phyloP scores from a whole-genome alignment of 2,329 filamentous ascomycete species.

The Ophiostoma populinum region DNA sequence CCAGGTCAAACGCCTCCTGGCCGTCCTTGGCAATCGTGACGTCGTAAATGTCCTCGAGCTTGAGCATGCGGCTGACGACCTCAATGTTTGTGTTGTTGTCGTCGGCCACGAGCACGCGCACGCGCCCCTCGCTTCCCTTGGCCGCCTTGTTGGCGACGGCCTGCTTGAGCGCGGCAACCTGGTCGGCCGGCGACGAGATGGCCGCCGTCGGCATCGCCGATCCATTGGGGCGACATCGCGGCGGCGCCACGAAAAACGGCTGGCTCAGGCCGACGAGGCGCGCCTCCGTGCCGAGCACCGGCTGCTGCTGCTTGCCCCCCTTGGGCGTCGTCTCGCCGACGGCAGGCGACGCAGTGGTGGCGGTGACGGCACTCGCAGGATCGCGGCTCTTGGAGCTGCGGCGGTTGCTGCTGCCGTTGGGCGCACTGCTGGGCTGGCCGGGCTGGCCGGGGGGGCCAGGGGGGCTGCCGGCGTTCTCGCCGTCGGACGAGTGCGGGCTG shows the following conservation, averaged over 20 bases:
- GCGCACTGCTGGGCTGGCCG: no score
- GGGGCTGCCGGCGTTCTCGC: slow-evolving; percentile 18
- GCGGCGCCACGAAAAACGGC: slow-evolving; percentile 52
- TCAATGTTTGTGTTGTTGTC: slow-evolving; percentile 41
- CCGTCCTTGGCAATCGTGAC: slow-evolving; percentile 77
- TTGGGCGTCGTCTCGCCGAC: slow-evolving; percentile 10
- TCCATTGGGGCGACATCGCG: no score
- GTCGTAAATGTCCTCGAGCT: slow-evolving; percentile 67
- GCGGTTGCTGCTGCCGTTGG: no score
- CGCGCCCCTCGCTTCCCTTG: slow-evolving; percentile 35
- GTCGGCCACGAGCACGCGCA: slow-evolving; percentile 76
- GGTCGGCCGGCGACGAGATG: slow-evolving; percentile 26
- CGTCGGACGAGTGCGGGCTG: slow-evolving; percentile 27
- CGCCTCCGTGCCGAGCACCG: slow-evolving; percentile 48
- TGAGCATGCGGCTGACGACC: slow-evolving; percentile 45
- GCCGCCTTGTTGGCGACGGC: slow-evolving; percentile 44
- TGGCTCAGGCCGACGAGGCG: slow-evolving; percentile 67
- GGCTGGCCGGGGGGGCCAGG: no score
- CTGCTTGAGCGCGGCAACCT: slow-evolving; percentile 46
- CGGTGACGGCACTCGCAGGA: not conserved
- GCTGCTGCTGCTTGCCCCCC: slow-evolving; percentile 22
- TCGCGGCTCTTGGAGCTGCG: slow-evolving; percentile 16
- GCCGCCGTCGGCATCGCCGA: not conserved
- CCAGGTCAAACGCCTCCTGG: slow-evolving; percentile 73
- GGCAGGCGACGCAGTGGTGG: no score